These are phyloP conservation scores for Dacryopinax spathularia DNA, from an alignment of 768 basidiomycete genomes.

Conservation along the genomic window DNA sequence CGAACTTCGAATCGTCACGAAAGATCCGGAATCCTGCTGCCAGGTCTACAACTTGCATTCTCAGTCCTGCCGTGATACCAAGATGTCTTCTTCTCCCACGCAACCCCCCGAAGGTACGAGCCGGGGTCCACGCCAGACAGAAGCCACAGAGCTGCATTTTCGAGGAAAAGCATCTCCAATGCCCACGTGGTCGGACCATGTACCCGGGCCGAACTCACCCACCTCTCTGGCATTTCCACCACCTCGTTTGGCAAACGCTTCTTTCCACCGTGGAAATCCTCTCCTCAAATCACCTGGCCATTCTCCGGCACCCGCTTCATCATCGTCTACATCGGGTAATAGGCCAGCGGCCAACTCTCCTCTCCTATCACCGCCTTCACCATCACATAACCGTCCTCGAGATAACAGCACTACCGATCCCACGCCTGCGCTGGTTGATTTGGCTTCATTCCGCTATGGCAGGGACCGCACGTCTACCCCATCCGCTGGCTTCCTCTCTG, in stretches of 20 bases:
- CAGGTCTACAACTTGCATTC: neutral
- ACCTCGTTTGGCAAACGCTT: neutral
- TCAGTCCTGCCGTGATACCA: neutral
- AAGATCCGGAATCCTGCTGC: neutral
- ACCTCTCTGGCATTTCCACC: neutral
- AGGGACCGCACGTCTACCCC: neutral
- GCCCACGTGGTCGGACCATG: neutral
- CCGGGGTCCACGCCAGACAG: neutral
- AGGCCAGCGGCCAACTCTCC: neutral
- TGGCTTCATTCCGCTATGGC: neutral
- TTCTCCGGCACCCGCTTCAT: neutral
- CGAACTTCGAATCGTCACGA: neutral
- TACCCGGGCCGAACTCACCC: neutral
- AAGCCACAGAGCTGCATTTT: no score
- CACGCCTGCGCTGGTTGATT: neutral
- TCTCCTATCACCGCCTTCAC: neutral
- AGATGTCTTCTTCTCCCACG: neutral
- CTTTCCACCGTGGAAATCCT: neutral
- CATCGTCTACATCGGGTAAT: neutral
- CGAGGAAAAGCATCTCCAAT: neutral
- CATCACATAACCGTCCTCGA: neutral
- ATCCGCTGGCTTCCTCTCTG: neutral
- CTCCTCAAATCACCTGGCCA: neutral
- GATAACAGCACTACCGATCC: neutral
- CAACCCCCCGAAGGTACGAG: neutral